Evolutionary conservation across 768 basidiomycete genomes (phyloP).

Genomic region (Tulasnella sp.): DNA sequence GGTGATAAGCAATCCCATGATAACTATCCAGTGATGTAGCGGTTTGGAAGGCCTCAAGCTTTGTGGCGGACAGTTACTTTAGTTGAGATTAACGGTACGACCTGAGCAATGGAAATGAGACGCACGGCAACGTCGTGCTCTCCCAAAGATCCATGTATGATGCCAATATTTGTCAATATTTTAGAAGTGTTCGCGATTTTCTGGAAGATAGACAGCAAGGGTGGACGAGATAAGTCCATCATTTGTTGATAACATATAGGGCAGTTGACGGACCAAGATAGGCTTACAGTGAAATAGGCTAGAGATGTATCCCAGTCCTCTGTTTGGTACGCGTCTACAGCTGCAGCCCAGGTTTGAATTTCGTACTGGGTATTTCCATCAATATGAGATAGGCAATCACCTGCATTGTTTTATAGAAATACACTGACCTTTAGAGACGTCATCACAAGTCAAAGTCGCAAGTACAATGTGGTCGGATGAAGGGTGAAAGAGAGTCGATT

Average conservation of each 20-base stretch:
- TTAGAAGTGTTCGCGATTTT: constrained; percentile 79
- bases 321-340: constrained; percentile 80
- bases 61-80: not conserved
- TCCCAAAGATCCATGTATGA: constrained; percentile 87
- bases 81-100: too few relatives aligned
- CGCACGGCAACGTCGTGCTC: constrained; percentile 66
- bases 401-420: too few relatives aligned
- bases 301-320: constrained; percentile 69
- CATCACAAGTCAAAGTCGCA: too few relatives aligned
- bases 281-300: constrained; percentile 63
- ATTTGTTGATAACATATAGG: not conserved
- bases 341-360: constrained; percentile 80
- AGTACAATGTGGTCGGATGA: too few relatives aligned
- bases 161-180: constrained; percentile 85
- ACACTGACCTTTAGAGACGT: too few relatives aligned
- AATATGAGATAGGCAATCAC: too few relatives aligned
- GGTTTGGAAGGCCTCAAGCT: constrained; percentile 59
- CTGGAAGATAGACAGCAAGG: constrained; percentile 29
- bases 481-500: too few relatives aligned
- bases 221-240: too few relatives aligned
- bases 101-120: not conserved
- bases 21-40: constrained; percentile 75
- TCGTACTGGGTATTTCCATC: constrained; percentile 28
- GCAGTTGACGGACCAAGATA: not conserved
- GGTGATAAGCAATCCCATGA: constrained; percentile 82